phyloP scores from a whole-genome alignment of 768 basidiomycete genomes.

The Mycena maculata region DNA sequence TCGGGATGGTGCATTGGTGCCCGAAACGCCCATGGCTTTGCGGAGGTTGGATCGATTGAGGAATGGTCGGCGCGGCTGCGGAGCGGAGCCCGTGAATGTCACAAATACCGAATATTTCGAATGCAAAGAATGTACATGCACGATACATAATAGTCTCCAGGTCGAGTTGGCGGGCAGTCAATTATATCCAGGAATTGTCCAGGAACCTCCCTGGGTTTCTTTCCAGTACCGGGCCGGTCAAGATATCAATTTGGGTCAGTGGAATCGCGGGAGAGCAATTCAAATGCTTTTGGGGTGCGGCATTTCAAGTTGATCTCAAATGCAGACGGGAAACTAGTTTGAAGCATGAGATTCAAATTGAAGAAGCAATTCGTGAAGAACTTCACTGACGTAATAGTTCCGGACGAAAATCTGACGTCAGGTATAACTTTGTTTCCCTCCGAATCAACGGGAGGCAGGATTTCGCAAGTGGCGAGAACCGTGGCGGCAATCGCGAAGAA shows the following conservation, averaged over 20 bases:
- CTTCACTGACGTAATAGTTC: neutral
- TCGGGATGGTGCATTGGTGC: no score
- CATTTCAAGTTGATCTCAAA: neutral
- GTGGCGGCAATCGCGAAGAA: constrained; percentile 22
- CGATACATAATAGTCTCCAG: no score
- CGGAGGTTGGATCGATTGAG: no score
- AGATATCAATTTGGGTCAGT: neutral
- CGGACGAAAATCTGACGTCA: neutral
- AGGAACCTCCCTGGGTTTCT: no score
- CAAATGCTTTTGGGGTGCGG: neutral
- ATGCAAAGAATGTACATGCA: no score
- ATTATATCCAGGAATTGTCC: no score
- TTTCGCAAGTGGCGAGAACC: constrained; percentile 23
- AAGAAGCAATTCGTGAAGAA: neutral
- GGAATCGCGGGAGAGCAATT: neutral
- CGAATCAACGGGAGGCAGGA: constrained; percentile 5
- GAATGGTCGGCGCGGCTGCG: no score
- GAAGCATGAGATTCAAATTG: neutral
- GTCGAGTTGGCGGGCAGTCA: no score
- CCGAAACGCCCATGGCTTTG: no score
- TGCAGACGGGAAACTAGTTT: neutral
- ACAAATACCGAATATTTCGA: no score
- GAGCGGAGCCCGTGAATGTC: no score
- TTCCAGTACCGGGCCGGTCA: no score
- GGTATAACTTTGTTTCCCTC: constrained; percentile 10